Conservation (phyloP, 2,329 filamentous ascomycete species). For the Cladosporium sp. region DNA sequence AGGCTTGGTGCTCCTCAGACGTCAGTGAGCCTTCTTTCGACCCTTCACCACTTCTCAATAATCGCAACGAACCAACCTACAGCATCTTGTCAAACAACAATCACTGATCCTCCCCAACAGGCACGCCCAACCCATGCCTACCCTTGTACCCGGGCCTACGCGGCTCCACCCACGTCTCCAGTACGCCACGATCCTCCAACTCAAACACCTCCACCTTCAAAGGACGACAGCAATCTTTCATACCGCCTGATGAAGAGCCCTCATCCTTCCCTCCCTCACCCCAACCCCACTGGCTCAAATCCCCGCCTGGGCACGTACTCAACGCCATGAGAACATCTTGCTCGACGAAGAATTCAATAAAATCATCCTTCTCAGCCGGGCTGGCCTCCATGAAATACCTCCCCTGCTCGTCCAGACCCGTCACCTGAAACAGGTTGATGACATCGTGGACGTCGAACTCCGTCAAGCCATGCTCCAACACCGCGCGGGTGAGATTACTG, state of each 20-base stretch:
- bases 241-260: constrained; percentile 63
- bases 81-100: no score
- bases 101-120: no score
- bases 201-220: constrained; percentile 70
- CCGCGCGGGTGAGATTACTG: constrained; percentile 71
- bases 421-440: constrained; percentile 82
- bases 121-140: no score
- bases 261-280: constrained; percentile 53
- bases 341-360: constrained; percentile 76
- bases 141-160: no score
- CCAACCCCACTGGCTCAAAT: constrained; percentile 79
- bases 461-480: constrained; percentile 62
- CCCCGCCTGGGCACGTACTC: constrained; percentile 73
- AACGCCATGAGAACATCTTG: constrained; percentile 66
- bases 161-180: constrained; percentile 64
- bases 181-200: constrained; percentile 42
- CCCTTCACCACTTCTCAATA: no score
- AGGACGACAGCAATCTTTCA: constrained; percentile 67
- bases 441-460: constrained; percentile 81
- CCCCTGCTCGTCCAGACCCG: constrained; percentile 66
- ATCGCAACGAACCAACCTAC: no score
- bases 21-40: no score
- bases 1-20: no score
- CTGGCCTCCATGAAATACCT: constrained; percentile 71
- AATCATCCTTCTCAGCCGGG: constrained; percentile 53